Conservation (phyloP, 129 eudicot genomes). For the Tagetes erecta region DNA sequence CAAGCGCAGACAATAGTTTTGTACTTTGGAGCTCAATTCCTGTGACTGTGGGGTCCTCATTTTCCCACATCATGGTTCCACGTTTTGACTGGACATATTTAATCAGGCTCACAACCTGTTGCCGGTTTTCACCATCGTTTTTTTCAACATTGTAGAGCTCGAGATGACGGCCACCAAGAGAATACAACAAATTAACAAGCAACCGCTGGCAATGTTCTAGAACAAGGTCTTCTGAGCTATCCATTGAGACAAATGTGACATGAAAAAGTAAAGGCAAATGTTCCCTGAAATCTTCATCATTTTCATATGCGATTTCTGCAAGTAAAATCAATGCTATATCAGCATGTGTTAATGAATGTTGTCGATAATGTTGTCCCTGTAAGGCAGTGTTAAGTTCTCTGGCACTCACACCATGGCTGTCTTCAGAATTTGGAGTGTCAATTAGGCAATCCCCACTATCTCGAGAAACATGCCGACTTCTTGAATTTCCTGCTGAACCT, state of each 20-base stretch:
- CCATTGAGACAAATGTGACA: slow-evolving; percentile 92
- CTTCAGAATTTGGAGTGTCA: slow-evolving; percentile 94
- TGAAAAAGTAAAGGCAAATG: slow-evolving; percentile 90
- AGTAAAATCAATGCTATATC: slow-evolving; percentile 87
- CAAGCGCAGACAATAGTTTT: slow-evolving; percentile 80
- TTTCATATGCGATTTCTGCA: slow-evolving; percentile 92
- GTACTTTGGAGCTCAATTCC: slow-evolving; percentile 80
- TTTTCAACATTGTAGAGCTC: slow-evolving; percentile 84
- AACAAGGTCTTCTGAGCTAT: slow-evolving; percentile 91
- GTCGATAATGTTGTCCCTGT: slow-evolving; percentile 65
- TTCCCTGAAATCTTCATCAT: slow-evolving; percentile 86
- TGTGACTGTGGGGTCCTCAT: slow-evolving; percentile 78
- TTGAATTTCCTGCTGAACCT: slow-evolving; percentile 47
- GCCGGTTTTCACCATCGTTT: slow-evolving; percentile 78
- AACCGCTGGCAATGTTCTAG: slow-evolving; percentile 87
- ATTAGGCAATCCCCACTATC: slow-evolving; percentile 90
- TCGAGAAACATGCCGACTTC: slow-evolving; percentile 88
- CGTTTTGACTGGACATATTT: slow-evolving; percentile 89
- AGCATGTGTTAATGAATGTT: slow-evolving; percentile 78
- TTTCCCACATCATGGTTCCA: slow-evolving; percentile 99
- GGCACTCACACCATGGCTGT: slow-evolving; percentile 70
- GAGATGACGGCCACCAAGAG: slow-evolving; percentile 89
- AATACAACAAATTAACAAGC: slow-evolving; percentile 85
- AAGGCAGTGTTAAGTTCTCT: slow-evolving; percentile 89
- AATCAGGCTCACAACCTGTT: slow-evolving; percentile 81